Percentiles rank a stretch among this genome's conserved stretches.
Evolutionary conservation across 148 eudicot species (phyloP).

Genomic region (Agrostemma githago): DNA sequence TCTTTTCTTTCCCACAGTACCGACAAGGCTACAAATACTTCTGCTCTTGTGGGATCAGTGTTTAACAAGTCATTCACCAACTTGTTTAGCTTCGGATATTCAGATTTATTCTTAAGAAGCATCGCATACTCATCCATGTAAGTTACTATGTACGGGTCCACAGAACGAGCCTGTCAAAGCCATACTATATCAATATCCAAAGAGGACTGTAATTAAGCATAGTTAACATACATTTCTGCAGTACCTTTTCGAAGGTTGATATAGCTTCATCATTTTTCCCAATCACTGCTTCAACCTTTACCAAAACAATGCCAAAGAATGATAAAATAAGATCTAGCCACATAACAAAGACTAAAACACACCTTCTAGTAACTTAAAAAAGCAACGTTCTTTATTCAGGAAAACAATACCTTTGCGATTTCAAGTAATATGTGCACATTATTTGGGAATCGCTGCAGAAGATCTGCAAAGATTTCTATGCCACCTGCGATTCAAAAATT

Average conservation of each 20-base stretch:
- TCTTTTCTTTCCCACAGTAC: slow-evolving; percentile 93
- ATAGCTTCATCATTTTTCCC: slow-evolving; percentile 87
- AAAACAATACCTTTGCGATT: slow-evolving; percentile 66
- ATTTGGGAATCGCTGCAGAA: slow-evolving; percentile 82
- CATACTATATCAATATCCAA: slow-evolving; percentile 10
- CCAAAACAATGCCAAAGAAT: not conserved
- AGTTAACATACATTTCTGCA: not conserved
- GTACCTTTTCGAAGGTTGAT: slow-evolving; percentile 78
- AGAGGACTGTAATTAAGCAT: slow-evolving; percentile 10
- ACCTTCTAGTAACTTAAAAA: not conserved
- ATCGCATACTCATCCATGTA: slow-evolving; percentile 98
- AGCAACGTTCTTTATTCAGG: not conserved
- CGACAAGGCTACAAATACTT: slow-evolving; percentile 90
- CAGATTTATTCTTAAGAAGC: slow-evolving; percentile 83
- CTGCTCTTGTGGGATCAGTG: slow-evolving; percentile 81
- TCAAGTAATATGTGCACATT: slow-evolving; percentile 82
- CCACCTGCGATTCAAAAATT: slow-evolving; percentile 54
- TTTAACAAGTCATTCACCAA: slow-evolving; percentile 82
- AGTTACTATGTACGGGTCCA: slow-evolving; percentile 80
- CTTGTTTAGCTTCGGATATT: slow-evolving; percentile 72
- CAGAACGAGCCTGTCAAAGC: slow-evolving; percentile 63
- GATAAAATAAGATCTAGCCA: not conserved
- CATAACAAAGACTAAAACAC: not conserved
- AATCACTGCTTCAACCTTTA: slow-evolving; percentile 80
- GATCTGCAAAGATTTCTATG: slow-evolving; percentile 71